Base-by-base conservation (phyloP, 2,329 filamentous ascomycete genomes). In the Drechslerella stenobrocha region DNA sequence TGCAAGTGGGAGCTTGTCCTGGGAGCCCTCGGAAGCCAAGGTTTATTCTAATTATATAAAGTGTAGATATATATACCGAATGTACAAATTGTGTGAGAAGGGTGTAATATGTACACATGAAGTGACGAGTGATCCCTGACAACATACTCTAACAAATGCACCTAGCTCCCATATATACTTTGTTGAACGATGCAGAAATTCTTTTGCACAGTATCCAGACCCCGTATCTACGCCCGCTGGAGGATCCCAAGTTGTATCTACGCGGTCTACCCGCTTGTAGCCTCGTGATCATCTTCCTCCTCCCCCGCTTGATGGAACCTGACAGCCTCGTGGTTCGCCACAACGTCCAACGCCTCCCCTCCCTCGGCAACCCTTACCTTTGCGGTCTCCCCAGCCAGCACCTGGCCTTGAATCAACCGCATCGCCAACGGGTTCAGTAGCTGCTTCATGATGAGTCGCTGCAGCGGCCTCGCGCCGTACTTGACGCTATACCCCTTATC, bases 401-500 rank as follows among this genome's bases (percentile, higher is more conserved):
- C 78, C 76, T 90, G 80, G 18, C 93, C 93, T 56, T 88, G 82
- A 73, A 97, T 97, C 73, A 98, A 95, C 79, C 87, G 88, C 74
- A 96, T 91, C 0, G 93, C 93, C 35, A 97, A 81, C 2, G 84
- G 82, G 76, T 96, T 96, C 65, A 89, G 87, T 71, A 98, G 90
- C 77, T 96, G 85, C 74, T 87, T 95, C 20, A 88, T 84, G 71
- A 97, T 96, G 52, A 97, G 82, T 34, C 93, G 82, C 76, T 97
- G 96, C 28, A 97, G 80, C 24, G 93, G 93, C 4, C 93, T 82
- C 5, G 93, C 93, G 70, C 93, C 93, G 75, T 90, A 97, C 73
- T 86, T 87, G 20, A 92, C 89, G 74, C 96, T 90, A 75, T 97
- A 97, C 1, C 92, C 92, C 70, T 85, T 84, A 70, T 93, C 87